Evolutionary conservation across 2,329 filamentous ascomycete genomes (phyloP), one percentile per base, ranked within the genome.

Genomic region (Ascochyta clinopodiicola): DNA sequence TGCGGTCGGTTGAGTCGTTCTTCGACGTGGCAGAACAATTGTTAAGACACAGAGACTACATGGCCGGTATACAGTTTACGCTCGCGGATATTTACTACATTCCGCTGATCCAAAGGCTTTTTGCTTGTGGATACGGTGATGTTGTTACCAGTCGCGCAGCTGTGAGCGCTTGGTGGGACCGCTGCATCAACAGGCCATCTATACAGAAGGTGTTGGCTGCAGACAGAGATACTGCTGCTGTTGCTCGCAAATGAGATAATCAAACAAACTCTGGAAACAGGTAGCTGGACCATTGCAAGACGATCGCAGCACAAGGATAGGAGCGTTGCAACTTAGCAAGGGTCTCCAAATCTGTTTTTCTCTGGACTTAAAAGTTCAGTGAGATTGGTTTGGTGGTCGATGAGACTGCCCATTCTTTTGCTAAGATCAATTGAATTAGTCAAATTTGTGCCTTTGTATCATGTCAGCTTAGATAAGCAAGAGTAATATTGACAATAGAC

Each of bases 71-170:
- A 4, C 53, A 73, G 10, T 81, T 80, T 58, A 77, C 75, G 29
- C 74, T 81, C 12, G 66, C 69, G 35, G 80, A 82, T 65, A 79
- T 82, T 59, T 78, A 78, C 69, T 81, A 82, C 58, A 77, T 81
- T 62, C 79, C 79, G 5, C 58, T 78, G 56, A 71, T 81, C 15
- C 72, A 74, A 51, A 77, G 77, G 59, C 72, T 81, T 55, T 75
- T 80, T 54, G 75, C 38, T 25, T 51, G 43, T 39, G 61, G 61
- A 7, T 56, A 60, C 29, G 61, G 46, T 35, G 59, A 66, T 19
- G 1, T 61, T 19, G 45, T 65, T 24, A 17, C 35, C 40, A 59
- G 55, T 54, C 60, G 52, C 49, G 40, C 51, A 34, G 54, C 58
- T 59, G 56, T 63, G 43, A 56, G 47, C 37, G 58, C 58, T 46